These are phyloP conservation scores for Tricholoma sp. DNA, from an alignment of 768 basidiomycete species.

Conservation along the genomic window DNA sequence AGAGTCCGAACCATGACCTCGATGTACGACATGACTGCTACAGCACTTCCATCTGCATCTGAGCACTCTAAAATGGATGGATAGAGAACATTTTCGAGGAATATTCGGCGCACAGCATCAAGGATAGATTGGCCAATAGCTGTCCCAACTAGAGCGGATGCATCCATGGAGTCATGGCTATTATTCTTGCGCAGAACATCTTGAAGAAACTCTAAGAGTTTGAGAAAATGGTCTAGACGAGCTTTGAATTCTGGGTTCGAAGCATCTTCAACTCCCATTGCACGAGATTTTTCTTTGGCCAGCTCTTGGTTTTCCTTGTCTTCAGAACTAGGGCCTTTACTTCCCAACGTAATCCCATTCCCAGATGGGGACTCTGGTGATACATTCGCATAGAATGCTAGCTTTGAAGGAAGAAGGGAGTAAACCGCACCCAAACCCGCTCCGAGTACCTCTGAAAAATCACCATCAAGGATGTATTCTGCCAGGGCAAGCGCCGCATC, in stretches of 20 bases:
- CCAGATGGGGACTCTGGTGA: constrained; percentile 33
- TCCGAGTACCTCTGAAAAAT: constrained; percentile 95
- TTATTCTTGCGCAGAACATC: constrained; percentile 76
- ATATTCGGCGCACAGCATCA: constrained; percentile 77
- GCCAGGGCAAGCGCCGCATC: constrained; percentile 86
- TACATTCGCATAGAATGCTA: constrained; percentile 56
- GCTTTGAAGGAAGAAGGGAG: constrained; percentile 83
- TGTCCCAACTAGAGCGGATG: constrained; percentile 64
- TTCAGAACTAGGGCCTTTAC: constrained; percentile 47
- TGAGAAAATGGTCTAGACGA: constrained; percentile 85
- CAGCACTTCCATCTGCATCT: constrained; percentile 88
- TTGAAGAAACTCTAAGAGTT: constrained; percentile 86
- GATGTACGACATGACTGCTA: constrained; percentile 94
- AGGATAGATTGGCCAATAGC: constrained; percentile 83
- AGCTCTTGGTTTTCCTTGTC: constrained; percentile 41
- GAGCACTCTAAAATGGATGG: constrained; percentile 93
- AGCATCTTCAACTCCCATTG: constrained; percentile 73
- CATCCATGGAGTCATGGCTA: constrained; percentile 43
- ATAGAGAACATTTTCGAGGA: constrained; percentile 90
- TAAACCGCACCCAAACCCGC: constrained; percentile 93
- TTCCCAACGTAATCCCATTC: constrained; percentile 72
- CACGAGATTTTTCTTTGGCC: constrained; percentile 45
- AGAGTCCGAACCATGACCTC: constrained; percentile 83
- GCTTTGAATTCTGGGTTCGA: constrained; percentile 69
- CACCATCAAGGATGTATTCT: constrained; percentile 93